Percentiles rank a stretch among this genome's conserved stretches.
These are phyloP conservation scores for Cardamine occulta DNA, from an alignment of 345 rosid genomes.

Conservation along the genomic window DNA sequence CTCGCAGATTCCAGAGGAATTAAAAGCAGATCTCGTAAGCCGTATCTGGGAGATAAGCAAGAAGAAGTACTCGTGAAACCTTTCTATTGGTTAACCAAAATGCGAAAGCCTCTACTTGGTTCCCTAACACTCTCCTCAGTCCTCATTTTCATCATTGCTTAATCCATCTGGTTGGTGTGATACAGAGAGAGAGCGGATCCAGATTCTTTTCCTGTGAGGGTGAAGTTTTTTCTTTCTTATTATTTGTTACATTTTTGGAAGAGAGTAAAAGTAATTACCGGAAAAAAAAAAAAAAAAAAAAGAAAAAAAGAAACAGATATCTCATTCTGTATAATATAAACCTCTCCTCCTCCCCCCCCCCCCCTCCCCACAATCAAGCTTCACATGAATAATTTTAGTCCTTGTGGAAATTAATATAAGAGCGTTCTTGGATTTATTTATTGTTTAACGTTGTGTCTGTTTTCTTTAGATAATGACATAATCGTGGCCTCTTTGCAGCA, in stretches of 20 bases:
- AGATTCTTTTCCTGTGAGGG: conserved; percentile 27
- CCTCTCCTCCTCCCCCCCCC: not conserved
- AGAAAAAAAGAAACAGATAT: not conserved
- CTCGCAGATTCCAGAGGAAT: conserved; percentile 66
- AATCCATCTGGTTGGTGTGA: conserved; percentile 36
- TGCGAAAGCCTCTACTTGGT: conserved; percentile 9
- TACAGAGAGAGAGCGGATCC: conserved; percentile 14
- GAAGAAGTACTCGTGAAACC: conserved; percentile 45
- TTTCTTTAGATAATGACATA: not conserved
- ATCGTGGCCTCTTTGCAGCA: not conserved
- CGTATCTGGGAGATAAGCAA: conserved; percentile 55
- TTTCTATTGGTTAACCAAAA: conserved; percentile 31
- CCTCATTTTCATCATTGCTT: conserved; percentile 30
- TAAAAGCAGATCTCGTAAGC: conserved; percentile 72
- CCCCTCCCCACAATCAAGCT: no score
- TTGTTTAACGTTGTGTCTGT: not conserved
- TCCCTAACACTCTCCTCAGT: conserved; percentile 44
- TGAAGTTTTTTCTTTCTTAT: conserved; percentile 25
- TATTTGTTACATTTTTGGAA: conserved; percentile 42
- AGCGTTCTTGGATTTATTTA: not conserved
- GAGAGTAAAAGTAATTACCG: conserved; percentile 39
- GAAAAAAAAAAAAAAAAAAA: conserved; percentile 9
- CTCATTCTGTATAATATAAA: conserved; percentile 35
- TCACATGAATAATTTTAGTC: not conserved
- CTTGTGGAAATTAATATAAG: conserved; percentile 1